Evolutionary conservation across 352 stramenopile genomes (phyloP).

Genomic region (Phytopythium sindhum): DNA sequence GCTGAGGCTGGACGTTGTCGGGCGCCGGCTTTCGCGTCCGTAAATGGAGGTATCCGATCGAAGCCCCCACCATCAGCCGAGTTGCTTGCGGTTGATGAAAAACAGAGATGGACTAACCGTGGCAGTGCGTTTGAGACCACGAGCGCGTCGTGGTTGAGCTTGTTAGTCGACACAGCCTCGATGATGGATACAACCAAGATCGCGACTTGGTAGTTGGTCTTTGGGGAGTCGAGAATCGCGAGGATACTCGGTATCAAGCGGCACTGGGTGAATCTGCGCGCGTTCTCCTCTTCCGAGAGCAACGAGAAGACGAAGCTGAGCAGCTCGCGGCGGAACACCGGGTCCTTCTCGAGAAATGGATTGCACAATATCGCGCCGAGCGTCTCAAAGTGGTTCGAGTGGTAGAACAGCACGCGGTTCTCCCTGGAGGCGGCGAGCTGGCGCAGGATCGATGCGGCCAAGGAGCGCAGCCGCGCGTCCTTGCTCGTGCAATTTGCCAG

Average conservation of each 20-base stretch:
- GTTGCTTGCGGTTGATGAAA: constrained; percentile 12
- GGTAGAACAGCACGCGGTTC: constrained; percentile 59
- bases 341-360: constrained; percentile 66
- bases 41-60: neutral
- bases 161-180: constrained; percentile 44
- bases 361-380: constrained; percentile 53
- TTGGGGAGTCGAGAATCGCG: constrained; percentile 37
- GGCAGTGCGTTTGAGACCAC: constrained; percentile 43
- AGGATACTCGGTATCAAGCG: constrained; percentile 53
- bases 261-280: constrained; percentile 50
- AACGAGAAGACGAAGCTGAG: constrained; percentile 64
- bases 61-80: neutral
- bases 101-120: constrained; percentile 52
- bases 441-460: constrained; percentile 57
- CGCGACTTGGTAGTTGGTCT: constrained; percentile 32
- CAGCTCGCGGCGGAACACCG: constrained; percentile 48
- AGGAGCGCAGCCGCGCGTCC: constrained; percentile 47
- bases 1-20: neutral
- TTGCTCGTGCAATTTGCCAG: constrained; percentile 54
- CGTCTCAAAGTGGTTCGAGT: constrained; percentile 53
- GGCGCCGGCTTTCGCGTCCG: neutral
- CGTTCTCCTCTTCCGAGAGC: constrained; percentile 55
- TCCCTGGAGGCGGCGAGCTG: constrained; percentile 49
- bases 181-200: constrained; percentile 58
- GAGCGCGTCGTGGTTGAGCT: constrained; percentile 48